Conservation (phyloP, 305 asterid genomes). For the Solanum hybrid region DNA sequence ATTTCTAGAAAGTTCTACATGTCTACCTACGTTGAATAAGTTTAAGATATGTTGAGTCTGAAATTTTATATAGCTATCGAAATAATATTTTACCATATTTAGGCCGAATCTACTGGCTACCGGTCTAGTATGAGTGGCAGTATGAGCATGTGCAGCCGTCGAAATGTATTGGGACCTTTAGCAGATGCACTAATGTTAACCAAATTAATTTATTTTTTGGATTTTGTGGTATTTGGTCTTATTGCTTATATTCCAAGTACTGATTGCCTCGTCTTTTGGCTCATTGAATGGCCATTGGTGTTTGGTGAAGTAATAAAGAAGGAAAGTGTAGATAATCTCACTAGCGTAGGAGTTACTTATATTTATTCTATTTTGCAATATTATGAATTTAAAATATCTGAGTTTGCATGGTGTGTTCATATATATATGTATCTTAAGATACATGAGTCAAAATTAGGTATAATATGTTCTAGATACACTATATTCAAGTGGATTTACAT, state of each 20-base stretch:
- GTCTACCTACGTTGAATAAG: background rate
- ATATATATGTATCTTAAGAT: background rate
- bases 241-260: background rate
- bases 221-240: background rate
- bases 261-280: background rate
- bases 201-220: background rate
- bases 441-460: too few relatives aligned
- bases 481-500: too few relatives aligned
- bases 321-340: background rate
- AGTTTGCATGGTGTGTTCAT: background rate
- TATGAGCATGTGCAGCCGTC: background rate
- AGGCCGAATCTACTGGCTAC: background rate
- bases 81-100: background rate
- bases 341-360: too few relatives aligned
- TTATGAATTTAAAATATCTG: background rate
- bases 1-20: background rate
- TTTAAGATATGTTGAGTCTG: background rate
- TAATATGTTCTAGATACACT: too few relatives aligned
- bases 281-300: background rate
- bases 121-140: background rate
- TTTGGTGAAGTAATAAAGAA: background rate
- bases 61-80: background rate
- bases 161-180: background rate
- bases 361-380: too few relatives aligned
- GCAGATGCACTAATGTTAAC: background rate